These are phyloP conservation scores for Colletotrichum sojae DNA, from an alignment of 2,329 filamentous ascomycete species.

Conservation along the genomic window DNA sequence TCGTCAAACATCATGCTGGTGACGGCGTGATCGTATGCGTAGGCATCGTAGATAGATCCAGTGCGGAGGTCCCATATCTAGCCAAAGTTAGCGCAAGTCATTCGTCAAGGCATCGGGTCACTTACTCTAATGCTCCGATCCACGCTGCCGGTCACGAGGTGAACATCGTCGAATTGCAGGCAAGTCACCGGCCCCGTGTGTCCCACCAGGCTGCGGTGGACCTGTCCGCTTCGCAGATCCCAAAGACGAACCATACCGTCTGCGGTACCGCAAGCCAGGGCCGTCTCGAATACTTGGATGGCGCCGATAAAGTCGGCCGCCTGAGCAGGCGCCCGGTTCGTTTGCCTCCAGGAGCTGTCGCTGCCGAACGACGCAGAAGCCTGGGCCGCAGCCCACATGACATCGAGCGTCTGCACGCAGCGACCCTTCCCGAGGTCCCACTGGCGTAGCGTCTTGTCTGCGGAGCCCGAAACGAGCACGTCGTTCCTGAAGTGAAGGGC, in stretches of 20 bases:
- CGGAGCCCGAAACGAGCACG: slow-evolving; percentile 92
- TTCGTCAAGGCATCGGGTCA: slow-evolving; percentile 41
- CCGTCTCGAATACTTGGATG: slow-evolving; percentile 95
- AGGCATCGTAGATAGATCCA: slow-evolving; percentile 94
- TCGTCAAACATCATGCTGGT: slow-evolving; percentile 98
- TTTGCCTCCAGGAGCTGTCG: slow-evolving; percentile 80
- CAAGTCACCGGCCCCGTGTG: slow-evolving; percentile 96
- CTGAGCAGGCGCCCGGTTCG: slow-evolving; percentile 74
- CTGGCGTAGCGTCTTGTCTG: slow-evolving; percentile 96
- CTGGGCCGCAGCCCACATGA: slow-evolving; percentile 97
- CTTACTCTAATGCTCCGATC: slow-evolving; percentile 95
- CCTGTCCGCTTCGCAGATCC: slow-evolving; percentile 96
- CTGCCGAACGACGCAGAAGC: slow-evolving; percentile 79
- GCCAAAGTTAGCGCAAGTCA: neutral
- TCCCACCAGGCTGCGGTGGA: slow-evolving; percentile 95
- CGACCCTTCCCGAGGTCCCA: slow-evolving; percentile 99
- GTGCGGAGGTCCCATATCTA: slow-evolving; percentile 99
- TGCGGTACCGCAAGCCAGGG: slow-evolving; percentile 94
- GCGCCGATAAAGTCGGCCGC: slow-evolving; percentile 94
- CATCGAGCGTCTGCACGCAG: slow-evolving; percentile 96
- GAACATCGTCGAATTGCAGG: slow-evolving; percentile 95
- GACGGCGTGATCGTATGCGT: slow-evolving; percentile 92
- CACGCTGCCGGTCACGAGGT: slow-evolving; percentile 91
- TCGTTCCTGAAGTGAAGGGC: slow-evolving; percentile 92
- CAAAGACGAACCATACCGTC: slow-evolving; percentile 97